Base-by-base conservation (phyloP, 2,329 filamentous ascomycete species). In the Aspergillus sp. region DNA sequence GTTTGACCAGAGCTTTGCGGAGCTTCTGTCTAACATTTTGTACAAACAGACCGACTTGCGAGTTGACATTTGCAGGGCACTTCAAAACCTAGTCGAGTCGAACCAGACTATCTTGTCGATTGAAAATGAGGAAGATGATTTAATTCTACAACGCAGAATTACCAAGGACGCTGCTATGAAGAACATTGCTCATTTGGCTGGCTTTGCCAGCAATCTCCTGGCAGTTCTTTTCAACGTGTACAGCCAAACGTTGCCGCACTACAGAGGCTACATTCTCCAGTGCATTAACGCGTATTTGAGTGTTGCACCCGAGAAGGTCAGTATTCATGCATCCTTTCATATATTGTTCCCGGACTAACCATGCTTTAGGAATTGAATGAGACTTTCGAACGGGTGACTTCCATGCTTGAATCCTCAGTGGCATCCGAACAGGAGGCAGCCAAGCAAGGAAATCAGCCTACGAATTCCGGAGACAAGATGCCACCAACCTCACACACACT, bases 211-310 rank as follows among this genome's bases (percentile, higher is more conserved):
- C 59, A 98, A 98, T 68, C 84, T 99, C 76, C 85, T 99, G 42
- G 93, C 95, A 6, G 93, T 98, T 0, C 80, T 99, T n/a, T 98
- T 99, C 82, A 99, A 99, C 71, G 93, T 99, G 44, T 99, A 99
- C 78, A 96, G 90, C 62, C 90, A 97, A 74, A 99, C 95, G 1
- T 82, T 99, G 24, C 93, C 95, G 2, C 91, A 97, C 69, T 95
- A 91, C 68, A 85, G 95, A 65, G 93, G 91, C 0, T 91, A 90
- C 18, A 95, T 99, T 53, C 80, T 99, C 34, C 90, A 93, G 72
- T 96, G 93, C 61, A 95, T 98, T 78, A 97, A 98, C 75, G 87
- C 91, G 5, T 98, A 93, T 75, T 79, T 99, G 57, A 96, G 93
- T 78, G 90, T 98, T 66, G 91, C 91, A 0, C 89, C 91, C 0